Percentiles rank a stretch among this genome's conserved stretches.
phyloP scores from a whole-genome alignment of 441 rosid genomes.

The Euphorbia schlechtendalii region DNA sequence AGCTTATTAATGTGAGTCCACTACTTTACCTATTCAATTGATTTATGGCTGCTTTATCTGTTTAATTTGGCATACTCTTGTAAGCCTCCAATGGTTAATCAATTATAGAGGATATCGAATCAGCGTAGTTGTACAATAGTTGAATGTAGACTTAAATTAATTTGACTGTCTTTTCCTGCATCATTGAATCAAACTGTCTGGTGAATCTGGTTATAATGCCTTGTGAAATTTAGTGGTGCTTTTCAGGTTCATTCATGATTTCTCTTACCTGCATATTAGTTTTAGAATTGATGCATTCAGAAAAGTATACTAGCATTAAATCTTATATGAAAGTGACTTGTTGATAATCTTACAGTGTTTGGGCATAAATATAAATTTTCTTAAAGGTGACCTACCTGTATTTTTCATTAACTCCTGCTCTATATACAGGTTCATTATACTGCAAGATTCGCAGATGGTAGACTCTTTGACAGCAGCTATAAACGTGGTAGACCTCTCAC shows the following conservation, averaged over 20 bases:
- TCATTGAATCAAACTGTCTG: too few species aligned
- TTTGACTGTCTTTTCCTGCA: too few species aligned
- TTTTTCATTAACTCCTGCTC: neutral
- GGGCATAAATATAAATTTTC: neutral
- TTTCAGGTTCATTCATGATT: neutral
- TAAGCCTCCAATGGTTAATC: neutral
- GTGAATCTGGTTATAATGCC: too few species aligned
- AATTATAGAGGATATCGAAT: neutral
- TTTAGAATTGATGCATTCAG: neutral
- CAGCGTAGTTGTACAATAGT: too few species aligned
- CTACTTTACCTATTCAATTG: neutral
- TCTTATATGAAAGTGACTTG: neutral
- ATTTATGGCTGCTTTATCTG: too few species aligned
- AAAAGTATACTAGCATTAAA: too few species aligned
- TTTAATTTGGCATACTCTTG: neutral
- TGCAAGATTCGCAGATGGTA: conserved; percentile 88
- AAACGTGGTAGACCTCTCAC: conserved; percentile 89
- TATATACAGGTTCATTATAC: conserved; percentile 62
- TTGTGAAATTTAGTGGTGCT: too few species aligned
- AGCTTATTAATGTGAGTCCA: conserved; percentile 61
- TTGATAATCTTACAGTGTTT: neutral
- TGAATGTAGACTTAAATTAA: too few species aligned
- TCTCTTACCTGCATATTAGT: neutral
- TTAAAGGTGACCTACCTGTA: too few species aligned
- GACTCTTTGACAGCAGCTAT: conserved; percentile 82